Evolutionary conservation across 148 eudicot genomes (phyloP).

Genomic region (Cornus suecica): DNA sequence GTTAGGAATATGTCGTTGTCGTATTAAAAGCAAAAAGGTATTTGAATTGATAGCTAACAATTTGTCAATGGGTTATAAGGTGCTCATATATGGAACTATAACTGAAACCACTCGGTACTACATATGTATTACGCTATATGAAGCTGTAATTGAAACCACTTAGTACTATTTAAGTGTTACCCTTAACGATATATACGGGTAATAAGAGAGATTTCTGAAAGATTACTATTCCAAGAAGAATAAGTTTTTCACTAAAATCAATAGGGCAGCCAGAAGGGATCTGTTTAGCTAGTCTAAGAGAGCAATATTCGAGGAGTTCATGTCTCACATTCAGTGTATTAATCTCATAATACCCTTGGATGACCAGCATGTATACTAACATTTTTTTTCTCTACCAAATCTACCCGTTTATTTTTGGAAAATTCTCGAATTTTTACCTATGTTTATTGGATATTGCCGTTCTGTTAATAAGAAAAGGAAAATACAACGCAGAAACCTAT

Average conservation of each 20-base stretch:
- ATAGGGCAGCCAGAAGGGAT: neutral
- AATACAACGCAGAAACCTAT: neutral
- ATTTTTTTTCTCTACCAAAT: no score
- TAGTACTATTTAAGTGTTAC: neutral
- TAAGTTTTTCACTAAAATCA: neutral
- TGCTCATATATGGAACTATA: neutral
- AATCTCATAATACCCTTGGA: neutral
- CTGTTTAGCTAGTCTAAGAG: neutral
- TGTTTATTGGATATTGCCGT: neutral
- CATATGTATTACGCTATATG: neutral
- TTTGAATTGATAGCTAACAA: no score
- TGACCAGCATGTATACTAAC: neutral
- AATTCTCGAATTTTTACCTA: neutral
- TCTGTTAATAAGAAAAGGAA: neutral
- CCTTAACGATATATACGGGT: neutral
- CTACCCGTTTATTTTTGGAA: neutral
- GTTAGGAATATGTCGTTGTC: no score
- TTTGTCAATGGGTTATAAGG: no score
- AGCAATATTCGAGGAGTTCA: neutral
- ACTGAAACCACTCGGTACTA: no score
- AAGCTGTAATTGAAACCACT: neutral
- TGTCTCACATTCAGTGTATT: neutral
- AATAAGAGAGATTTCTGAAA: neutral
- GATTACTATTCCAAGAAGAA: neutral
- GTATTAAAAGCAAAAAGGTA: no score